Percentiles rank a stretch among this genome's conserved stretches.
phyloP scores from a whole-genome alignment of 345 rosid genomes.

The Eucalyptus caleyi region DNA sequence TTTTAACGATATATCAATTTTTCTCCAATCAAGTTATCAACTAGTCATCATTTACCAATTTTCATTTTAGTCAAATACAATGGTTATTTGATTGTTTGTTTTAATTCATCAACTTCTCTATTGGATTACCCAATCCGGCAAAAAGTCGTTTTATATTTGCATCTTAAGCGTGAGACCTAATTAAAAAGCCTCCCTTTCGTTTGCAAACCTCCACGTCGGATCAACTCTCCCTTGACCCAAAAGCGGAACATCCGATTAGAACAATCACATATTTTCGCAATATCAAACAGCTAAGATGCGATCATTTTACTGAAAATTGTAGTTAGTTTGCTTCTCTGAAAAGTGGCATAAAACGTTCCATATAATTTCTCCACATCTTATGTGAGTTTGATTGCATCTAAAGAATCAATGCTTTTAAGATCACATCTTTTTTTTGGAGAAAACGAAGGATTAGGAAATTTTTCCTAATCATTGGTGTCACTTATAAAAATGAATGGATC shows the following conservation, averaged over 20 bases:
- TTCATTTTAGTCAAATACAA: neutral
- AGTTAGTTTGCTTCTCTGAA: neutral
- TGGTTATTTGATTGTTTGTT: neutral
- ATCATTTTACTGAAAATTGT: neutral
- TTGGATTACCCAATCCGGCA: neutral
- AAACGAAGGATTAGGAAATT: neutral
- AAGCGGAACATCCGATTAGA: neutral
- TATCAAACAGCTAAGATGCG: neutral
- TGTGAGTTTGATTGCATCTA: neutral
- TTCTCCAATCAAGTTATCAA: neutral
- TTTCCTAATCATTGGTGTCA: fast-evolving
- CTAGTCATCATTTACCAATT: neutral
- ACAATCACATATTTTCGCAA: neutral
- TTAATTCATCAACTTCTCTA: neutral
- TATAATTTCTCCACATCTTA: neutral
- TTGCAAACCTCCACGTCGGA: neutral
- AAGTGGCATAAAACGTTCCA: neutral
- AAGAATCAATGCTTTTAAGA: neutral
- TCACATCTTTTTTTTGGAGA: neutral
- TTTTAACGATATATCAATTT: neutral
- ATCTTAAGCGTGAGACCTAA: neutral
- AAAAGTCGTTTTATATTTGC: neutral
- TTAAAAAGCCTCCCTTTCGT: neutral
- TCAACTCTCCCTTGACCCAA: neutral
- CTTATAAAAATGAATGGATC: fast-evolving